Evolutionary conservation across 805 yeast genomes (phyloP).

Genomic region (Kazachstania viticola): DNA sequence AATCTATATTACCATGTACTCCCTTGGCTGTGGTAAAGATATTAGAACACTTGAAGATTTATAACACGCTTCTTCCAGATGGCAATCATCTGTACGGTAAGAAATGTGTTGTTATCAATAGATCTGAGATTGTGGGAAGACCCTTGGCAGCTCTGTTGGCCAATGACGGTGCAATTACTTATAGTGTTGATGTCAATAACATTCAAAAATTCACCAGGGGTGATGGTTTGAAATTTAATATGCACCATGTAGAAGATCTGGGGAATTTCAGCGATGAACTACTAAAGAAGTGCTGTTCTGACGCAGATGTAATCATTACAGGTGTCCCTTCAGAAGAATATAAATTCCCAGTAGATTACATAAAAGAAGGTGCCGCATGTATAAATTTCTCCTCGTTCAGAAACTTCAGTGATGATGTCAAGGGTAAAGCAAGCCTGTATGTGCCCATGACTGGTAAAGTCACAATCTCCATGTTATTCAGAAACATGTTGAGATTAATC

Average conservation of each 20-base stretch:
- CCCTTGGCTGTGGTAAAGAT: constrained; percentile 92
- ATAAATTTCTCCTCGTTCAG: constrained; percentile 83
- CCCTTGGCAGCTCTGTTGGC: constrained; percentile 93
- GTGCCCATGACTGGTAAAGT: constrained; percentile 96
- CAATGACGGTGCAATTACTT: constrained; percentile 94
- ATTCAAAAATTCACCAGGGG: constrained; percentile 92
- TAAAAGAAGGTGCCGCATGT: constrained; percentile 81
- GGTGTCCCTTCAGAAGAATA: constrained; percentile 84
- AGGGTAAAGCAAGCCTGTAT: constrained; percentile 76
- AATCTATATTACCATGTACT: constrained; percentile 91
- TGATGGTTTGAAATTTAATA: constrained; percentile 67
- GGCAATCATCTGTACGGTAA: constrained; percentile 93
- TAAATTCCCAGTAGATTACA: constrained; percentile 73
- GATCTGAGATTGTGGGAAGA: constrained; percentile 95
- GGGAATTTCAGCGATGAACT: constrained; percentile 29
- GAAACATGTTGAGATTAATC: constrained; percentile 75
- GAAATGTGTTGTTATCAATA: constrained; percentile 78
- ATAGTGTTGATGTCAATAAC: constrained; percentile 78
- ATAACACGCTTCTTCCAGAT: constrained; percentile 68
- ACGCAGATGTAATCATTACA: constrained; percentile 86
- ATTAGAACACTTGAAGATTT: constrained; percentile 78
- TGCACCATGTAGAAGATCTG: constrained; percentile 69
- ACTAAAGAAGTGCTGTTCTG: constrained; percentile 53
- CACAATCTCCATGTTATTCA: constrained; percentile 84
- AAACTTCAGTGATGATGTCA: constrained; percentile 76